Evolutionary conservation across 164 flowering plant species (phyloP).

Genomic region (Vitis amurensis): DNA sequence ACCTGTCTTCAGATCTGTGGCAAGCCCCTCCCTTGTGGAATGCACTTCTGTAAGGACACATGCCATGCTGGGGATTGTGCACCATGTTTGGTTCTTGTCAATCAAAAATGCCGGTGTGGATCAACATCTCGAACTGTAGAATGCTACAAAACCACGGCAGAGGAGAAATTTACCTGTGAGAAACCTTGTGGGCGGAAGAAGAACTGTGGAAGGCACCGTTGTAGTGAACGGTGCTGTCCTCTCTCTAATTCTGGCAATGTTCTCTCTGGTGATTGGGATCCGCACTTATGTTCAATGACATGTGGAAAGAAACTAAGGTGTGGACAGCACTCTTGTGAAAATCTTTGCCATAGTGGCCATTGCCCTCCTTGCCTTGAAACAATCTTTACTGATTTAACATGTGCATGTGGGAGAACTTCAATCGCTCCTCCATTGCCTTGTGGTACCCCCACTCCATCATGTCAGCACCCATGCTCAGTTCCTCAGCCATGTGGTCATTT

Average conservation of each 20-base stretch:
- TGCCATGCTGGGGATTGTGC: slow-evolving; percentile 84
- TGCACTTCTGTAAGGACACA: slow-evolving; percentile 58
- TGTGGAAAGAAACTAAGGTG: slow-evolving; percentile 96
- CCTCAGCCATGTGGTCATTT: slow-evolving; percentile 93
- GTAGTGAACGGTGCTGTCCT: slow-evolving; percentile 93
- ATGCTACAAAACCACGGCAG: slow-evolving; percentile 55
- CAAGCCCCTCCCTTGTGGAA: slow-evolving; percentile 68
- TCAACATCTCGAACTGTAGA: slow-evolving; percentile 74
- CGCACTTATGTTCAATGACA: slow-evolving; percentile 79
- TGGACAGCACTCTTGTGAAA: slow-evolving; percentile 87
- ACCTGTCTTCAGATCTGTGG: slow-evolving; percentile 65
- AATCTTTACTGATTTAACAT: slow-evolving; percentile 80
- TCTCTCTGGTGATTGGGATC: slow-evolving; percentile 61
- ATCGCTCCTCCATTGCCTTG: slow-evolving; percentile 95
- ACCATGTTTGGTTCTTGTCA: slow-evolving; percentile 59
- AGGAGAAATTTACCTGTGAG: slow-evolving; percentile 62
- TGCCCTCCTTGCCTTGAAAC: slow-evolving; percentile 96
- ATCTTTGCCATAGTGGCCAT: slow-evolving; percentile 91
- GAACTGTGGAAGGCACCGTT: slow-evolving; percentile 94
- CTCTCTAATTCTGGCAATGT: slow-evolving; percentile 43
- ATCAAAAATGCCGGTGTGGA: slow-evolving; percentile 84
- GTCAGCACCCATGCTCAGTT: slow-evolving; percentile 76
- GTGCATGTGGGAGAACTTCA: slow-evolving; percentile 93
- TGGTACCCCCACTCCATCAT: slow-evolving; percentile 88
- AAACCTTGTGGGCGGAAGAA: slow-evolving; percentile 86